These are phyloP conservation scores for Dendrobium catenatum DNA, from an alignment of 106 monocot species.

Conservation along the genomic window DNA sequence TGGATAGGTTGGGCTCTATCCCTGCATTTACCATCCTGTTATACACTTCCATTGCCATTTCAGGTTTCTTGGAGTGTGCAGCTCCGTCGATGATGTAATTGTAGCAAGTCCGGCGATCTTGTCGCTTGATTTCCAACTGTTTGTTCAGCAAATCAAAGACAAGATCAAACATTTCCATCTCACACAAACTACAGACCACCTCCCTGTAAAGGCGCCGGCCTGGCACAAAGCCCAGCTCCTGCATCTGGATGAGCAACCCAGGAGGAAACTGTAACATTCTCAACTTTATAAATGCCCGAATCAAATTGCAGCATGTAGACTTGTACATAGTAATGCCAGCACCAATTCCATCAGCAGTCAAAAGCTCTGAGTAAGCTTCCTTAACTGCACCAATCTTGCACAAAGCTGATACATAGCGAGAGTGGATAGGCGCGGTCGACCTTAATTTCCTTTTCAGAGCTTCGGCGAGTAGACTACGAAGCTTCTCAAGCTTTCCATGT, in stretches of 20 bases:
- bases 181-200: slow-evolving; percentile 59
- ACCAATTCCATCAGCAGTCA: slow-evolving; percentile 19
- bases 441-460: slow-evolving; percentile 36
- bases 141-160: slow-evolving; percentile 46
- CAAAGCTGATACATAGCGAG: slow-evolving; percentile 49
- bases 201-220: slow-evolving; percentile 39
- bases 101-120: slow-evolving; percentile 37
- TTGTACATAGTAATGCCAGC: slow-evolving; percentile 21
- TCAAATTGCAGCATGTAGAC: slow-evolving; percentile 42
- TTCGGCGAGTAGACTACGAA: slow-evolving; percentile 53
- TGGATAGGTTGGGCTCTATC: slow-evolving; percentile 37
- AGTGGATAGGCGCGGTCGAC: slow-evolving; percentile 20
- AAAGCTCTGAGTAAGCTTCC: slow-evolving; percentile 43
- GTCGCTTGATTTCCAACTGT: slow-evolving; percentile 32
- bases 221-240: slow-evolving; percentile 50
- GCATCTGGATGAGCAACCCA: slow-evolving; percentile 66
- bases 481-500: slow-evolving; percentile 53
- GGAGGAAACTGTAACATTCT: slow-evolving; percentile 48
- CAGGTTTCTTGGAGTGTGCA: slow-evolving; percentile 42
- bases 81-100: slow-evolving; percentile 75
- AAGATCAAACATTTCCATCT: slow-evolving; percentile 33
- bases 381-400: slow-evolving; percentile 52
- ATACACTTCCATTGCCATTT: slow-evolving; percentile 53
- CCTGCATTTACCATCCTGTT: slow-evolving; percentile 48
- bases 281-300: slow-evolving; percentile 45